phyloP scores from a whole-genome alignment of 257 asterid species.

The Nicotiana obtusifolia region DNA sequence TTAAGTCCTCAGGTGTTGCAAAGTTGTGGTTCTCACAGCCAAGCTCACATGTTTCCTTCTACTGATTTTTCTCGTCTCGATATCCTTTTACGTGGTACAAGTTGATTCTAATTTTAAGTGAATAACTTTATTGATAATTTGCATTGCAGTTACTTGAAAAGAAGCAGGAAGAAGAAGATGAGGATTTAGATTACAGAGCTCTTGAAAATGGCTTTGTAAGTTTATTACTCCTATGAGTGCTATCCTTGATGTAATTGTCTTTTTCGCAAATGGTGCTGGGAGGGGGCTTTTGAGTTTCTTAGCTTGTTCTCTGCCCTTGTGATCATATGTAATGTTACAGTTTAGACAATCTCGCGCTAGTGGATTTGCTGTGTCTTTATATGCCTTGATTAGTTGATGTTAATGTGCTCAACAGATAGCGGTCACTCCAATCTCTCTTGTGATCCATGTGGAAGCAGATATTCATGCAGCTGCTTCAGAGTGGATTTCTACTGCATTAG shows the following conservation, averaged over 20 bases:
- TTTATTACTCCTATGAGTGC: conserved; percentile 7
- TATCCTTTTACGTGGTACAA: neutral
- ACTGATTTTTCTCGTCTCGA: neutral
- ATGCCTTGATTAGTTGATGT: neutral
- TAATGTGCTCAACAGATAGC: conserved; percentile 25
- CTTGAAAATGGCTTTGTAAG: conserved; percentile 87
- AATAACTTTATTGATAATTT: neutral
- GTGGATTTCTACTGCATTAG: conserved; percentile 31
- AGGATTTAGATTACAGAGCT: conserved; percentile 77
- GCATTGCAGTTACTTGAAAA: conserved; percentile 61
- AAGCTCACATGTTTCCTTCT: neutral
- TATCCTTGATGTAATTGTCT: neutral
- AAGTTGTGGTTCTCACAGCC: neutral
- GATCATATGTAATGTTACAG: neutral
- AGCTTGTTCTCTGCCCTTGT: neutral
- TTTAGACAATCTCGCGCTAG: neutral
- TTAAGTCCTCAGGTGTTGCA: neutral
- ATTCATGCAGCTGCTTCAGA: conserved; percentile 27
- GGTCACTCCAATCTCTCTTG: conserved; percentile 27
- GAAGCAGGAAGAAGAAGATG: conserved; percentile 63
- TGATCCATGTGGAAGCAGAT: conserved; percentile 19
- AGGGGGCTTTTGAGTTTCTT: neutral
- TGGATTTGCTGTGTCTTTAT: neutral
- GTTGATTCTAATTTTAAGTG: neutral
- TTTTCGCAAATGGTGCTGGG: neutral